Evolutionary conservation across 2,329 filamentous ascomycete genomes (phyloP), one percentile per base, ranked within the genome.

Genomic region (Botrytis sinoallii): DNA sequence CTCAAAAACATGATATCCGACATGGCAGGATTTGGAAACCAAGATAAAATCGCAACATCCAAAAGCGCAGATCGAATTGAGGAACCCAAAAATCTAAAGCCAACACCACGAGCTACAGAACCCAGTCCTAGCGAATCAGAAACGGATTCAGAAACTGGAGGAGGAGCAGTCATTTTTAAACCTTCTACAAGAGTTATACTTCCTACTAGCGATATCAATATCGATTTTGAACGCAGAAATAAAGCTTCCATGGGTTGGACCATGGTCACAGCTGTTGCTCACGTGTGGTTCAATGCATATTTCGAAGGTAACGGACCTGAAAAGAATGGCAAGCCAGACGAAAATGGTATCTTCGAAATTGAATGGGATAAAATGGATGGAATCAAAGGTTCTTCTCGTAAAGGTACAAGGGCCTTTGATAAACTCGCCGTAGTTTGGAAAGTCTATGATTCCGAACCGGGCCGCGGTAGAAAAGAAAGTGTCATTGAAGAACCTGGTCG

Each of bases 281-380:
- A 98, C 79, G 93, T 97, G 25, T 99, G 96, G 96, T 97, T 98
- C 85, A 99, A 99, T 80, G 86, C 91, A 2, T 98, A 91, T 83
- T 98, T 98, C 79, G 96, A 98, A 83, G 94, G 95, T 63, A 85
- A 88, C 32, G 92, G 92, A 0, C 90, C 92, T 0, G 92, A 94
- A 79, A 86, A 90, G 60, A 82, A 84, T 42, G 93, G 92, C 38
- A 84, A 85, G 25, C 86, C 93, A 0, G 87, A 92, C 67, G 87
- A 91, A 61, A 92, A 88, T 16, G 95, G 91, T 16, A 86, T 92
- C 10, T 93, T 92, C 80, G 88, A 91, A 75, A 89, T 90, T 40
- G 87, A 89, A n/a, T 93, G 91, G 90, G 90, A 92, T 29, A 87
- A 86, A 32, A 93, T 99, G 89, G 96, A 99, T 78, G 96, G 96